Evolutionary conservation across 1,284 basidiomycete species (phyloP).

Genomic region (Tilletiopsis washingtonensis): DNA sequence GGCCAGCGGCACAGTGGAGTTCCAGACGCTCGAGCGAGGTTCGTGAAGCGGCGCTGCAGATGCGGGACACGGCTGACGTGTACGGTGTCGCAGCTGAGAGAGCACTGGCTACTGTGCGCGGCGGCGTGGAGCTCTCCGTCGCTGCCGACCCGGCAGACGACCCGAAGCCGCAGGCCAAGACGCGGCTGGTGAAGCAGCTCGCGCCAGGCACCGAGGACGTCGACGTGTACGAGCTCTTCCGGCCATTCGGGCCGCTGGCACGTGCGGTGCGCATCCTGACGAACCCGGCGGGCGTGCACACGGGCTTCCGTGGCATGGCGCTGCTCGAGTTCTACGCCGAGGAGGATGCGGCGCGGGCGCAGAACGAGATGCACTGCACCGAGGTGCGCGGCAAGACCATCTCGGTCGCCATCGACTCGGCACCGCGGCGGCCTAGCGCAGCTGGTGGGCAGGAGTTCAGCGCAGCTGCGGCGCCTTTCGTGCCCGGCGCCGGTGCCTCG

Average conservation of each 20-base stretch:
- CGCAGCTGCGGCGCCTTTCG: conserved; percentile 24
- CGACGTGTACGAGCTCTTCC: conserved; percentile 33
- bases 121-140: conserved; percentile 20
- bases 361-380: conserved; percentile 34
- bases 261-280: conserved; percentile 28
- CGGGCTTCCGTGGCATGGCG: conserved; percentile 39
- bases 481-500: conserved; percentile 8
- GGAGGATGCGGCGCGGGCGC: conserved; percentile 25
- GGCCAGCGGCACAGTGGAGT: conserved; percentile 34
- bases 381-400: conserved; percentile 34
- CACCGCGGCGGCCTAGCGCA: conserved; percentile 5
- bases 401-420: conserved; percentile 26
- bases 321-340: conserved; percentile 29
- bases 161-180: conserved; percentile 17
- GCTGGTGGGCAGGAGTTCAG: conserved; percentile 12
- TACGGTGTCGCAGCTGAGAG: conserved; percentile 19
- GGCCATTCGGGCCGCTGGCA: conserved; percentile 29
- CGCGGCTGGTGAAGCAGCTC: conserved; percentile 34
- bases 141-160: conserved; percentile 12
- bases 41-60: background rate
- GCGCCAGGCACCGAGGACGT: conserved; percentile 23
- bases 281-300: conserved; percentile 28
- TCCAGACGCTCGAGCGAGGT: conserved; percentile 18
- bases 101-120: conserved; percentile 30
- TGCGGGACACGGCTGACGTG: too few species aligned